Evolutionary conservation across 371 early-diverging fungal genomes (phyloP), one percentile per base, ranked within the genome.

Genomic region (Neoconidiobolus thromboides): DNA sequence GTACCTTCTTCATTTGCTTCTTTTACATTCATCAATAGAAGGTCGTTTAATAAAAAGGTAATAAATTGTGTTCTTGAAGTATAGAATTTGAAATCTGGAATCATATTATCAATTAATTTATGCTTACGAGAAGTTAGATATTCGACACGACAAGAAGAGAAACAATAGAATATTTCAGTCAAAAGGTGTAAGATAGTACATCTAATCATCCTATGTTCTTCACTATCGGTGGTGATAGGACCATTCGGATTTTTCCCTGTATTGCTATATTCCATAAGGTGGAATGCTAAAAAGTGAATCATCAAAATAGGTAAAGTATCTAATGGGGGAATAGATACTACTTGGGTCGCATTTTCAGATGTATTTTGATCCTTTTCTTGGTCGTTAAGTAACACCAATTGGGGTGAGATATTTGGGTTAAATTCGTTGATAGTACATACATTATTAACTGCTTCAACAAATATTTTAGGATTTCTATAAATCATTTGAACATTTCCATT

Each of bases 101-200:
- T 51, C 64, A 65, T 67, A 48, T 65, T 65, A 47, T 63, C 56
- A 37, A 66, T 65, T 81, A 82, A 43, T 26, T 65, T 64, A 55
- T 60, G 65, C 41, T 61, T 68, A 12, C 60, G 53, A 37, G 50
- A 62, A 14, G 56, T 72, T 53, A 85, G 78, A 1, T 88, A 68
- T 58, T 84, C 84, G 36, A 77, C 66, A 64, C 86, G 86, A 73
- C 86, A 87, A 1, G 81, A 76, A n/a, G 89, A 79, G 71, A 87
- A 96, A 0, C 87, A 86, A 0, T 78, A 74, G 7, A 89, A 74
- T 3, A 96, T 74, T 66, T 96, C 97, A 6, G 85, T 76, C 41
- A 95, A 70, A 47, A 82, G 78, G 68, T 92, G 92, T 55, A 96
- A 67, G 42, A 95, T 61, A 73, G 87, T 91, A 54, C 86, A 83